Percentiles rank a stretch among this genome's conserved stretches.
Evolutionary conservation across 768 basidiomycete genomes (phyloP).

Genomic region (Mycena polygramma): DNA sequence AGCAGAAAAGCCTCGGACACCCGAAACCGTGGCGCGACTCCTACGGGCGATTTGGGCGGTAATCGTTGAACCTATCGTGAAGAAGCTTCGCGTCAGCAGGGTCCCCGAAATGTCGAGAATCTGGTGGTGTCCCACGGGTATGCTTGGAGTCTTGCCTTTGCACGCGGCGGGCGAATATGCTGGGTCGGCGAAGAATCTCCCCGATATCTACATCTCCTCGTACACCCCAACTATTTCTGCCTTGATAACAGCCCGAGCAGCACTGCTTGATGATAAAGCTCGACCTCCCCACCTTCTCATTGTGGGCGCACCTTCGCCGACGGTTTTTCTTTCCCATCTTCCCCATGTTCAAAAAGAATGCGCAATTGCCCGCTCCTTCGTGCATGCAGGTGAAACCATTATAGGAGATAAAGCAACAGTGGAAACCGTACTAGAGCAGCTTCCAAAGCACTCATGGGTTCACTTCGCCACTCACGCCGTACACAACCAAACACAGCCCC

Average conservation of each 20-base stretch:
- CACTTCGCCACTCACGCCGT: slow-evolving; percentile 47
- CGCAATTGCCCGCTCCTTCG: slow-evolving; percentile 1
- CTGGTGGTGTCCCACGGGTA: slow-evolving; percentile 46
- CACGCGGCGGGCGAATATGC: slow-evolving; percentile 44
- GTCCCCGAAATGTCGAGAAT: slow-evolving; percentile 11
- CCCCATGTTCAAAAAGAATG: slow-evolving; percentile 27
- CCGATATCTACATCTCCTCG: slow-evolving; percentile 46
- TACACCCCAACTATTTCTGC: slow-evolving; percentile 47
- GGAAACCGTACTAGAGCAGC: slow-evolving; percentile 22
- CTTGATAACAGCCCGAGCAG: slow-evolving; percentile 41
- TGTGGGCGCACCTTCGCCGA: background rate
- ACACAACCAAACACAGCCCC: too few relatives aligned
- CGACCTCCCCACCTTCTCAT: too few relatives aligned
- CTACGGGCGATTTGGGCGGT: slow-evolving; percentile 44
- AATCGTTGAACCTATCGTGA: slow-evolving; percentile 42
- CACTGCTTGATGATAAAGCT: too few relatives aligned
- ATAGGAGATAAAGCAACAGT: slow-evolving; percentile 32
- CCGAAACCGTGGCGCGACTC: background rate
- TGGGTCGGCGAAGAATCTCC: slow-evolving; percentile 19
- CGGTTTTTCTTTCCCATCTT: slow-evolving; percentile 18
- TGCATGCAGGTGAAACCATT: slow-evolving; percentile 10
- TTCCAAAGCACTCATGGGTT: slow-evolving; percentile 38
- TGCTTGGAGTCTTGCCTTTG: slow-evolving; percentile 43
- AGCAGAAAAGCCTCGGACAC: background rate
- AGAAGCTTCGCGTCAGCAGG: slow-evolving; percentile 27